Evolutionary conservation across 495 filamentous ascomycete genomes (phyloP), one percentile per base, ranked within the genome.

Genomic region (Trypethelium eluteriae): DNA sequence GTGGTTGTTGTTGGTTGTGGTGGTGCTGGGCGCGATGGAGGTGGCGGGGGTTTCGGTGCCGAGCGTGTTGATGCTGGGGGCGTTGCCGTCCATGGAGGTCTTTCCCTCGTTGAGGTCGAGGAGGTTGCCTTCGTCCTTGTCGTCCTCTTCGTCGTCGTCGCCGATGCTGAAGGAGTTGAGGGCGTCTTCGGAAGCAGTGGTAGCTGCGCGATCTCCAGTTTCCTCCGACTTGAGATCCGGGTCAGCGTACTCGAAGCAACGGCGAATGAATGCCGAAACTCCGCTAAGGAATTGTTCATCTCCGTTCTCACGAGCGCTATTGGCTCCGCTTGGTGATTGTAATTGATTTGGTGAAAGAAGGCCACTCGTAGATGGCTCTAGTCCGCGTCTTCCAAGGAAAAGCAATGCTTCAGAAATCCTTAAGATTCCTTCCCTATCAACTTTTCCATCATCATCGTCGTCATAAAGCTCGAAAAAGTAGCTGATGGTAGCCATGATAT

Each of bases 381-480:
- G 83, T 0, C 93, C 94, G 64, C 92, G 79, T 6, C 94, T 84
- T 1, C 91, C 95, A 4, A 98, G 84, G 79, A 98, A 98, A 2
- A 98, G 80, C 39, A 98, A 80, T 0, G 92, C 92, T 78, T 98
- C 94, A 1, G 92, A 96, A 69, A 98, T 97, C 63, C 92, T 83
- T 56, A 98, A 78, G 66, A 98, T 98, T 18, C 94, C 94, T 76
- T 98, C 94, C 3, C 95, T 86, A 76, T 98, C 94, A n/a, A 98
- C 92, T 69, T 85, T 89, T 6, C 95, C 94, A 76, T 95, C 90
- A 2, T 87, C 85, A 73, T 90, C 87, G 70, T 98, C 93, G 75
- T 98, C 95, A 73, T 98, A 96, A 0, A 98, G 84, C 73, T 96
- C 88, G 70, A 98, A 98, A 78, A 98, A 98, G 75, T 97, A 98